Conservation (phyloP, 495 filamentous ascomycete genomes). For the Parmelia sp. region DNA sequence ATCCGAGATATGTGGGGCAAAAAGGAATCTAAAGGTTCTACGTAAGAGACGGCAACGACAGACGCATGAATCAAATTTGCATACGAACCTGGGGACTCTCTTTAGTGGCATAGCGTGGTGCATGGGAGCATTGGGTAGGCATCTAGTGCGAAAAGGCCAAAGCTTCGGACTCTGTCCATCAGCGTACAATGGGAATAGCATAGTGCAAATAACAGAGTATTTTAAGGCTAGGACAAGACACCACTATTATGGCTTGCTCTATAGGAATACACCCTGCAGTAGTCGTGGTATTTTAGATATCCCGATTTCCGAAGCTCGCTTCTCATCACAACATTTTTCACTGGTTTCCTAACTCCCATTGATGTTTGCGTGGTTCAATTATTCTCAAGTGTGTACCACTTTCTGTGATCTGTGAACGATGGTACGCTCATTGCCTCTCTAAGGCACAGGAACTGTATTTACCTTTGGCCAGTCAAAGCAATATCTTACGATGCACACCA, state of each 20-base stretch:
- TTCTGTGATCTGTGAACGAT: not conserved
- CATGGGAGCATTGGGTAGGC: not conserved
- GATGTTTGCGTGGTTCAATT: not conserved
- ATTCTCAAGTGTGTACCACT: not conserved
- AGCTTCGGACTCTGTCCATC: not conserved
- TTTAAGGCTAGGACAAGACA: not conserved
- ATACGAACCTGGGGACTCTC: not conserved
- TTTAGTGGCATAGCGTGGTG: constrained; percentile 7
- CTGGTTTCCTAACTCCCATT: too few relatives aligned
- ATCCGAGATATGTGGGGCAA: constrained; percentile 37
- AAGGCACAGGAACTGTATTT: not conserved
- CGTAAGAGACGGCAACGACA: not conserved
- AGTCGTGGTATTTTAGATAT: too few relatives aligned
- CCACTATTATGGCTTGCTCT: not conserved
- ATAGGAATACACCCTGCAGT: not conserved
- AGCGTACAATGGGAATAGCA: not conserved
- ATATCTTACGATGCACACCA: constrained; percentile 86
- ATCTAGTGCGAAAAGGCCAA: not conserved
- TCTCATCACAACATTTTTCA: not conserved
- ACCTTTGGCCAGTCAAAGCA: constrained; percentile 72
- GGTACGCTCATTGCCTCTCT: not conserved
- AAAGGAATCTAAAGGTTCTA: constrained; percentile 3
- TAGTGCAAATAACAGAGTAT: not conserved
- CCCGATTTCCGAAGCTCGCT: not conserved
- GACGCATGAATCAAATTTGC: not conserved